Base-by-base conservation (phyloP, 345 rosid species). In the Draba incana region DNA sequence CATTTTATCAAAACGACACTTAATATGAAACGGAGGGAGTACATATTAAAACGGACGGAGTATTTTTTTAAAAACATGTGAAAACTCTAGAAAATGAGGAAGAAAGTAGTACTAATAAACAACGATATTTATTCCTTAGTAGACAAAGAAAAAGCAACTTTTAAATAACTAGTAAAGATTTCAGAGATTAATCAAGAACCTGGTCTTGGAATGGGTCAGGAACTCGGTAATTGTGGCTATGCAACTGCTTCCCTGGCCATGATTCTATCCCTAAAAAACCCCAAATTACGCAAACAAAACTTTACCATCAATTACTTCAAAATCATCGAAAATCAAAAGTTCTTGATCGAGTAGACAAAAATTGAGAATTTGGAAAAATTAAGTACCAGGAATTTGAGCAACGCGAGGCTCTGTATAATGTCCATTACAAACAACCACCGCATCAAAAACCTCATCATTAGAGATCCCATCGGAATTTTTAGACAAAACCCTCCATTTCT, bases 171-270 rank as follows among this genome's bases (percentile, higher is more conserved):
- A 20, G 20, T 20, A 20, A 20, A 20, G 20, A 20, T 20, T 20
- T 20, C 20, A 20, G 20, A 20, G 20, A 20, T 20, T 59, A 0
- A 4, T 58, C 4, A 57, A 53, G 80, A 83, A 63, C 83, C 87
- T 4, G 92, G 88, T 62, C 69, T 62, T 52, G 35, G 70, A 82
- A 88, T 38, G 83, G 84, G 51, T 60, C 57, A 1, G 94, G 92
- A 59, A 69, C 57, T 25, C 98, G 85, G 43, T 93, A 90, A 50
- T 81, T 93, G 78, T 90, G 97, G 76, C 98, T 88, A 75, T 93
- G 91, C 61, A 87, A 65, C 68, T 90, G 96, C 87, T 85, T 90
- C 44, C 98, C 97, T 0, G 94, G 98, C 98, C 98, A 93, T 50
- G 70, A 59, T 57, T 80, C 71, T 37, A 88, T 79, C 25, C 97